Evolutionary conservation across 768 basidiomycete genomes (phyloP).

Genomic region (Lentinula sp.): DNA sequence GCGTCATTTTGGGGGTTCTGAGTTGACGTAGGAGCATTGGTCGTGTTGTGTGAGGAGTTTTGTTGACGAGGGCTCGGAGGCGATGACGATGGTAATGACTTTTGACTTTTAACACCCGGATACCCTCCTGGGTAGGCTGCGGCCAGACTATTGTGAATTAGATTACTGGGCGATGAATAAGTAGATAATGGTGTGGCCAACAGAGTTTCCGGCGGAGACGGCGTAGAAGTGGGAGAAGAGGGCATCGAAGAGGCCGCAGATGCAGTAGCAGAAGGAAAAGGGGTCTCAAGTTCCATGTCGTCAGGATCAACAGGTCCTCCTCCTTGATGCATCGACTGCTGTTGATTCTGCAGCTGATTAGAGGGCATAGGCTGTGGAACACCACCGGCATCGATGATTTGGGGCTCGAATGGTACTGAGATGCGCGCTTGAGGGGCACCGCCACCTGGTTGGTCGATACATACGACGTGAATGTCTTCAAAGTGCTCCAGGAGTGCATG

Average conservation of each 20-base stretch:
- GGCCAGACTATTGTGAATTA: constrained; percentile 3
- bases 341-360: constrained; percentile 19
- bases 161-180: constrained; percentile 33
- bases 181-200: constrained; percentile 43
- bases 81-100: not conserved
- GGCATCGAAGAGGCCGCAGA: constrained; percentile 31
- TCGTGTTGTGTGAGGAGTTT: not conserved
- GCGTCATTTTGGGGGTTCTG: not conserved
- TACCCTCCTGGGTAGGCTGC: constrained; percentile 7
- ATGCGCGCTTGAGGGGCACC: constrained; percentile 35
- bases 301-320: constrained; percentile 55
- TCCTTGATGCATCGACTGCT: constrained; percentile 8
- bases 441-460: constrained; percentile 42
- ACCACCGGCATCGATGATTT: constrained; percentile 16
- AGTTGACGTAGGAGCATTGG: not conserved
- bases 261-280: constrained; percentile 22
- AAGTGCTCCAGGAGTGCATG: constrained; percentile 90
- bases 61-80: not conserved
- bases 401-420: constrained; percentile 35
- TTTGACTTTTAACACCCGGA: not conserved
- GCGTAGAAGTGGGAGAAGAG: constrained; percentile 35
- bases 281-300: constrained; percentile 73
- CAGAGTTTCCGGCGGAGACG: constrained; percentile 39
- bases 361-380: constrained; percentile 11
- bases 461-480: constrained; percentile 83